Evolutionary conservation across 2,329 filamentous ascomycete species (phyloP).

Genomic region (Allantophomopsis cytisporea): DNA sequence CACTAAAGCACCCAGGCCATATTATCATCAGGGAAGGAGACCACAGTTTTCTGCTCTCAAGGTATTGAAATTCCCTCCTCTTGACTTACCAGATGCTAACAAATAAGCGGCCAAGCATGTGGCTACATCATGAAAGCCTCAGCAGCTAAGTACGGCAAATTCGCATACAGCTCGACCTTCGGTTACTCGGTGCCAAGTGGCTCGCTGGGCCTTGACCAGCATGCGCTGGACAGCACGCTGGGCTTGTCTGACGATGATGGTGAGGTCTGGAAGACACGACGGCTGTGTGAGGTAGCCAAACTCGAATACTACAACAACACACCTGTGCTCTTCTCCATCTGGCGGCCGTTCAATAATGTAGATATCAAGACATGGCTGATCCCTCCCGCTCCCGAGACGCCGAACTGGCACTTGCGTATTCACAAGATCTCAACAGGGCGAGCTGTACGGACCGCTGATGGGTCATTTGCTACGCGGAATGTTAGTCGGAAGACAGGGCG

Average conservation of each 20-base stretch:
- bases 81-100: background rate
- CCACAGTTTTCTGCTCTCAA: conserved; percentile 63
- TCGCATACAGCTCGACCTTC: conserved; percentile 66
- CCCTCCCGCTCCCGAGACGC: conserved; percentile 40
- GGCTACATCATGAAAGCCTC: conserved; percentile 72
- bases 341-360: conserved; percentile 60
- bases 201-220: conserved; percentile 63
- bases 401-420: conserved; percentile 57
- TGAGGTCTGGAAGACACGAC: conserved; percentile 67
- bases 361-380: conserved; percentile 50
- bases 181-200: conserved; percentile 68
- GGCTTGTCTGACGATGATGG: conserved; percentile 66
- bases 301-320: conserved; percentile 34
- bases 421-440: conserved; percentile 48
- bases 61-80: conserved; percentile 12
- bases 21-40: conserved; percentile 60
- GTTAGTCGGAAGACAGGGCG: conserved; percentile 25
- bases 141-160: conserved; percentile 69
- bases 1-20: conserved; percentile 56
- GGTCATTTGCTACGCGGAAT: conserved; percentile 47
- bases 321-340: conserved; percentile 53
- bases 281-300: conserved; percentile 48
- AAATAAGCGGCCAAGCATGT: conserved; percentile 51
- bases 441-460: conserved; percentile 58
- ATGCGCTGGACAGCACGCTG: conserved; percentile 61